Conservation (phyloP, 2,329 filamentous ascomycete species). For the Trichoderma gracile region DNA sequence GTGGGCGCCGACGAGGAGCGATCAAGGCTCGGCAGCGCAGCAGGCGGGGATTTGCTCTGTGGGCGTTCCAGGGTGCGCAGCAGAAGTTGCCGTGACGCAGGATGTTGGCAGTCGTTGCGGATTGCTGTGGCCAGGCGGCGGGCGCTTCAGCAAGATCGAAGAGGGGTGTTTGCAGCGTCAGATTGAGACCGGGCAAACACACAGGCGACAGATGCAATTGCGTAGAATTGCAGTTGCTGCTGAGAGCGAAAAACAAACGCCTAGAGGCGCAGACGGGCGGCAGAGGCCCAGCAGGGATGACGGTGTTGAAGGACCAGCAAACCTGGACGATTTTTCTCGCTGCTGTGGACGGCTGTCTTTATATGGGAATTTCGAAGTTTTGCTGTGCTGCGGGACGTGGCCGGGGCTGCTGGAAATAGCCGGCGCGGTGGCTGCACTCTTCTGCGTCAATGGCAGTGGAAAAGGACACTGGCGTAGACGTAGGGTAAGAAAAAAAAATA, state of each 20-base stretch:
- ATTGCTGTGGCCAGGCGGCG: neutral
- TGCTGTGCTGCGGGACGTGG: neutral
- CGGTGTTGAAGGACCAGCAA: slow-evolving; percentile 32
- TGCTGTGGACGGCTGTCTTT: neutral
- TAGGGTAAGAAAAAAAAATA: neutral
- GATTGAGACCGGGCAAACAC: slow-evolving; percentile 14
- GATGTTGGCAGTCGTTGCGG: neutral
- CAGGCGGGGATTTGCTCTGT: slow-evolving; percentile 4
- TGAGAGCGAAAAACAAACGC: slow-evolving; percentile 17
- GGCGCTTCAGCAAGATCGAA: neutral
- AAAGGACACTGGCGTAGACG: neutral
- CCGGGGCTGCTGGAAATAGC: neutral
- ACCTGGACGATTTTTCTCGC: slow-evolving; percentile 31
- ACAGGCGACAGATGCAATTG: slow-evolving; percentile 15
- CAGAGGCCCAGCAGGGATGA: slow-evolving; percentile 26
- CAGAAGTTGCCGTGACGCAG: neutral
- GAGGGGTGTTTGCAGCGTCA: slow-evolving; percentile 26
- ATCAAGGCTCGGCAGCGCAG: slow-evolving; percentile 1
- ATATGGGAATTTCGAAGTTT: slow-evolving; percentile 2
- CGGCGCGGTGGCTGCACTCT: neutral
- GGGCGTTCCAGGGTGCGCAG: neutral
- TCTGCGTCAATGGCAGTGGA: slow-evolving; percentile 1
- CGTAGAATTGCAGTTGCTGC: neutral
- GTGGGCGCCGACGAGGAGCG: neutral
- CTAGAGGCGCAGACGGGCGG: slow-evolving; percentile 22